Evolutionary conservation across 495 filamentous ascomycete genomes (phyloP).

Genomic region (Penicillium simplicissimum): DNA sequence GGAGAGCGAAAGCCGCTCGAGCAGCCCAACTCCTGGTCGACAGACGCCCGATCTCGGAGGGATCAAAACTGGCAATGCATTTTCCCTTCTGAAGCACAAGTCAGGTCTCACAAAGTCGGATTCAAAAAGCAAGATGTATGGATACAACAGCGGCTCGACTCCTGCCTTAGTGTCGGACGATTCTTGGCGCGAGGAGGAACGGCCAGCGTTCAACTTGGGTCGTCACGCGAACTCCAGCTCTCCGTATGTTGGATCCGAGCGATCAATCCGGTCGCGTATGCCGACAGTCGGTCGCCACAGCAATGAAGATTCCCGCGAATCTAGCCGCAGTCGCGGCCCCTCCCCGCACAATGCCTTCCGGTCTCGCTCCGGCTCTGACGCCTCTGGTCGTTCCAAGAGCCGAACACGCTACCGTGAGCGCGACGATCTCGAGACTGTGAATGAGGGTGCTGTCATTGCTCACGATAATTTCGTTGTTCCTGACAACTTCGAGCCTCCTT

Average conservation of each 20-base stretch:
- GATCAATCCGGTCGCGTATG: conserved; percentile 37
- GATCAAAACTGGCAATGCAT: conserved; percentile 54
- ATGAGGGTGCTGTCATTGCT: conserved; percentile 34
- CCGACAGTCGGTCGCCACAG: conserved; percentile 37
- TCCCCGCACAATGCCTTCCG: conserved; percentile 37
- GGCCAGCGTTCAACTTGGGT: conserved; percentile 35
- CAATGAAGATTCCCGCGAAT: conserved; percentile 44
- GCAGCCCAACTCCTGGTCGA: conserved; percentile 48
- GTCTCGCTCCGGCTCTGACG: conserved; percentile 61
- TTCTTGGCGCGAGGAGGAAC: conserved; percentile 48
- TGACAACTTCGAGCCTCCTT: conserved; percentile 33
- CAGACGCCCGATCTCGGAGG: conserved; percentile 45
- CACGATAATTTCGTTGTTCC: conserved; percentile 30
- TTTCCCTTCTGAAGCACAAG: conserved; percentile 69
- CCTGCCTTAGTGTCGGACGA: conserved; percentile 48
- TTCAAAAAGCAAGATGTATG: conserved; percentile 70
- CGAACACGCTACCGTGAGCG: conserved; percentile 50
- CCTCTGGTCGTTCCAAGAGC: conserved; percentile 56
- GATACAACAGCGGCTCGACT: conserved; percentile 59
- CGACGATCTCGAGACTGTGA: conserved; percentile 47
- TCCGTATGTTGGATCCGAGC: conserved; percentile 40
- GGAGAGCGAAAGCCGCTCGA: conserved; percentile 63
- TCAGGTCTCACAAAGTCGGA: conserved; percentile 58
- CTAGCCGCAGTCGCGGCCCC: conserved; percentile 40
- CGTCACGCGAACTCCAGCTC: conserved; percentile 46